Conservation (phyloP, 257 asterid genomes). For the Solanum commersonii region DNA sequence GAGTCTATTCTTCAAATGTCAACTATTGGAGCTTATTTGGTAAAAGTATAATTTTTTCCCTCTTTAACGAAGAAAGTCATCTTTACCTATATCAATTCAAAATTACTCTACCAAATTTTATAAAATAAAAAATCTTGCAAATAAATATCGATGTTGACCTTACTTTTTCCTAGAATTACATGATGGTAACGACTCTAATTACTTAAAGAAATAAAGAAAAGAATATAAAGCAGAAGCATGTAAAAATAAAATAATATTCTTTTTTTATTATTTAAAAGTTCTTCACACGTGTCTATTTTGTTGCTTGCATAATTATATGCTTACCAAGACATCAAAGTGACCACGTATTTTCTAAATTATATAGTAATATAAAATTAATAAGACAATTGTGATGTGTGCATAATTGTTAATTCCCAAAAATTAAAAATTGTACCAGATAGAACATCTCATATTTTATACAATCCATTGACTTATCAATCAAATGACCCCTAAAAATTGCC, state of each 20-base stretch:
- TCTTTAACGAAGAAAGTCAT: not conserved
- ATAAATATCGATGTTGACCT: not conserved
- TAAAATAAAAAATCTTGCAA: not conserved
- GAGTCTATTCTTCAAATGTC: too few relatives aligned
- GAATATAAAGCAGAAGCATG: not conserved
- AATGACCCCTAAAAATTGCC: not conserved
- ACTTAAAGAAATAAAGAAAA: not conserved
- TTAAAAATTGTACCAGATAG: not conserved
- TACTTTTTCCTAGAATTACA: not conserved
- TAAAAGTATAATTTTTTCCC: not conserved
- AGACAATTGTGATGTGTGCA: not conserved
- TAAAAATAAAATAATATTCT: not conserved
- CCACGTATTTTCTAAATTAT: not conserved
- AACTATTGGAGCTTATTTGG: not conserved
- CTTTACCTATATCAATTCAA: too few relatives aligned
- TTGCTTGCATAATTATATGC: not conserved
- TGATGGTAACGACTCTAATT: not conserved
- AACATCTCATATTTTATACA: not conserved
- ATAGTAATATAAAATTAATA: not conserved
- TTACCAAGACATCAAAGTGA: not conserved
- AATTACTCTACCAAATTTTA: too few relatives aligned
- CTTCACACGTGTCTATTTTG: not conserved
- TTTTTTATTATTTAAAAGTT: not conserved
- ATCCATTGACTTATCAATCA: not conserved
- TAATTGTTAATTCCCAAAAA: not conserved